These are phyloP conservation scores for Phoma sp. DNA, from an alignment of 2,329 filamentous ascomycete species.

Conservation along the genomic window DNA sequence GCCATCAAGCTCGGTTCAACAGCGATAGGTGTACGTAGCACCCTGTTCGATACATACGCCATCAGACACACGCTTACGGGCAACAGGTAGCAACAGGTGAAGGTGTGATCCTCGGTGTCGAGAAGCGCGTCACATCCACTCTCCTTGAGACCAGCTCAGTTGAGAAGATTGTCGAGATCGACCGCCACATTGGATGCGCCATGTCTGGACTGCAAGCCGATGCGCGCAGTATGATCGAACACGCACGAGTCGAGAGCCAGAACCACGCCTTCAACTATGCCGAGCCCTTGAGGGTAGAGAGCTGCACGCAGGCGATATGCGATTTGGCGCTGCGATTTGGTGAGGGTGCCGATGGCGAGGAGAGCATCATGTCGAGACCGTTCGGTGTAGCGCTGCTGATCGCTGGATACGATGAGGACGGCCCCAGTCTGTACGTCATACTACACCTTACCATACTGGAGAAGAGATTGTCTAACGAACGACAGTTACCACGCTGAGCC, in stretches of 20 bases:
- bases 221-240: slow-evolving; percentile 96
- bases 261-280: slow-evolving; percentile 98
- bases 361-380: slow-evolving; percentile 97
- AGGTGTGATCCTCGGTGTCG: slow-evolving; percentile 94
- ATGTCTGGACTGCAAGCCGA: slow-evolving; percentile 99
- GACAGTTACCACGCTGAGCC: slow-evolving; percentile 91
- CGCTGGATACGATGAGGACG: slow-evolving; percentile 96
- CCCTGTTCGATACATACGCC: not conserved
- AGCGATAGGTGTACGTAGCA: slow-evolving; percentile 79
- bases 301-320: slow-evolving; percentile 98
- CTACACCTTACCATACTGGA: not conserved
- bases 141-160: slow-evolving; percentile 97
- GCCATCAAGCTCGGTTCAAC: slow-evolving; percentile 99
- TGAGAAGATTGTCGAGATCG: slow-evolving; percentile 99
- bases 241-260: slow-evolving; percentile 96
- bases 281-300: slow-evolving; percentile 93
- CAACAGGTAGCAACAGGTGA: slow-evolving; percentile 82
- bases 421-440: slow-evolving; percentile 76
- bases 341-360: slow-evolving; percentile 95
- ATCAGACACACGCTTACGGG: slow-evolving; percentile 19
- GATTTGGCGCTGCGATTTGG: slow-evolving; percentile 95
- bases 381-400: slow-evolving; percentile 97
- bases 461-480: slow-evolving; percentile 5
- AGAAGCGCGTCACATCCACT: slow-evolving; percentile 98
- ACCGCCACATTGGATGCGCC: slow-evolving; percentile 97